Evolutionary conservation across 345 rosid genomes (phyloP).

Genomic region (Acer campestre): DNA sequence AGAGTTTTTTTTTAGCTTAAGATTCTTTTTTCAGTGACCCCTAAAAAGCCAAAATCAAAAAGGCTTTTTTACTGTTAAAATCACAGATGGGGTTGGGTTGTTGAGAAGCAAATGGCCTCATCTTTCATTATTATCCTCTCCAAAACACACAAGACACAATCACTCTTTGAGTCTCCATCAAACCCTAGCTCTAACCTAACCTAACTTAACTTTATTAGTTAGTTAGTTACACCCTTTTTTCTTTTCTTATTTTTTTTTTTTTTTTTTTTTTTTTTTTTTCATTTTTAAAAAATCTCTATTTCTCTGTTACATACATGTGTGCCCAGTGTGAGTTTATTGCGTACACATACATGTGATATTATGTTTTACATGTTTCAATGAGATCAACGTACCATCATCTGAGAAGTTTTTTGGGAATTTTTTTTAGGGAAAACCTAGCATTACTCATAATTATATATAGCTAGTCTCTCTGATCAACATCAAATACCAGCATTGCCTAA

Average conservation of each 20-base stretch:
- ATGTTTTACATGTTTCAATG: not conserved
- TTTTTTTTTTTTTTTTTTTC: too few relatives aligned
- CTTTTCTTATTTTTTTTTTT: not conserved
- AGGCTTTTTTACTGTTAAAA: conserved; percentile 24
- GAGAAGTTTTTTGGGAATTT: too few relatives aligned
- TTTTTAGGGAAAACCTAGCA: too few relatives aligned
- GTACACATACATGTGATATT: not conserved
- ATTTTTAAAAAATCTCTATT: too few relatives aligned
- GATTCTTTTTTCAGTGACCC: conserved; percentile 31
- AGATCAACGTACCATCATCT: not conserved
- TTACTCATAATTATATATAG: not conserved
- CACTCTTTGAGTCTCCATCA: conserved; percentile 30
- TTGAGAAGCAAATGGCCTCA: conserved; percentile 54
- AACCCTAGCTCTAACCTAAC: conserved; percentile 29
- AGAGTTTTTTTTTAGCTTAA: conserved; percentile 27
- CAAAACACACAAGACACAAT: conserved; percentile 41
- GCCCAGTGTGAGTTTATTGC: not conserved
- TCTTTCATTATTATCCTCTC: conserved; percentile 35
- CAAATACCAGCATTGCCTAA: conserved; percentile 28
- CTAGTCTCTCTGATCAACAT: conserved; percentile 21
- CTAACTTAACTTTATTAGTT: conserved; percentile 17
- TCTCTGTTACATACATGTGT: too few relatives aligned
- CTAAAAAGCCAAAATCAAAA: conserved; percentile 29
- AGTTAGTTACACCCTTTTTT: not conserved
- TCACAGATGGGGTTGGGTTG: conserved; percentile 69